Base-by-base conservation (phyloP, 2,329 filamentous ascomycete species). In the Colletotrichum kahawae region DNA sequence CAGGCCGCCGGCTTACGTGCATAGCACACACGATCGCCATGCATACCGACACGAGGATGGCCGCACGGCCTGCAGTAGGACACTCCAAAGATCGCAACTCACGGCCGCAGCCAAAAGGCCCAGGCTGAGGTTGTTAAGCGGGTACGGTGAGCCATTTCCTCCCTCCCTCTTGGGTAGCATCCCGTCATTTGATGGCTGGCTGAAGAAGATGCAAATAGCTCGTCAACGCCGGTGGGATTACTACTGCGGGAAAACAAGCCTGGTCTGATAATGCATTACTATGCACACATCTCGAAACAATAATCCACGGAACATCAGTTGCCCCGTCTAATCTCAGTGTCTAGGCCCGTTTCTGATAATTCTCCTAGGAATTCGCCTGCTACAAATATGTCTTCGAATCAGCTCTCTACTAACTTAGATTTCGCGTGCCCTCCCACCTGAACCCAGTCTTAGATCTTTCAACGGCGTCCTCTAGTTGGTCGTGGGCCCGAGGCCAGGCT, bases 401-500 rank as follows among this genome's bases (percentile, higher is more conserved):
- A n/a, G 18, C 71, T 54, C 31, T 21, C 57, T 27, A 65, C 36
- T 48, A 38, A 24, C 13, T 38, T 5, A 66, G 64, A 76, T 69
- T 54, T 70, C 43, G 43, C 59, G 24, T 24, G 8, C 14, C 21
- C 10, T 10, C 77, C 27, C 18, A 51, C 34, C 29, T 54, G 24
- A 57, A 8, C 16, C 27, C 6, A n/a, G 56, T 75, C 72, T 75
- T 79, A 78, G 65, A 78, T 73, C 64, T 71, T 64, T 51, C 54
- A 48, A 74, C 69, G 54, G 77, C 74, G 38, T 77, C 57, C 60
- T 71, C 69, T 18, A 79, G 78, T 48, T 82, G 78, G 81, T 80
- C 77, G 54, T 66, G 77, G 21, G 54, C 76, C 51, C 79, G 78
- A 6, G 78, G 82, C 21, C 79, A 83, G 71, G 81, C 79, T 1